Percentiles rank a stretch among this genome's conserved stretches.
Evolutionary conservation across 108 stramenopile species (phyloP).

Genomic region (Ochromonas danica): DNA sequence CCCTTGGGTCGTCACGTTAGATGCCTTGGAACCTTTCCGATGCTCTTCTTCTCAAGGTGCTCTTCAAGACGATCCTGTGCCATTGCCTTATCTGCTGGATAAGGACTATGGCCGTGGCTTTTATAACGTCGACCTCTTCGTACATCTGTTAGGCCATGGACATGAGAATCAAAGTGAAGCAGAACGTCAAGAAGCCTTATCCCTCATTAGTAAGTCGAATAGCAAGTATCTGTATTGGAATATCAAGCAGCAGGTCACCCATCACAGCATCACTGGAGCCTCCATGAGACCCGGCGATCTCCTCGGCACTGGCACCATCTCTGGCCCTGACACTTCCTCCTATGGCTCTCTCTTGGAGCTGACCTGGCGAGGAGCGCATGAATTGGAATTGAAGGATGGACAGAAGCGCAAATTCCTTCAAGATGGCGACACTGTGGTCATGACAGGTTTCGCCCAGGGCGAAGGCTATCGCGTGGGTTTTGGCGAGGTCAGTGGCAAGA

Average conservation of each 20-base stretch:
- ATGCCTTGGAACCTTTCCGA: constrained; percentile 73
- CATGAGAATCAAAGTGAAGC: background rate
- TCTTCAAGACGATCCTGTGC: constrained; percentile 58
- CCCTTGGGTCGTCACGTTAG: constrained; percentile 81
- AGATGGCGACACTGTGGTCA: constrained; percentile 78
- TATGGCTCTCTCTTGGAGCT: constrained; percentile 83
- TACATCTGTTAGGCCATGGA: constrained; percentile 64
- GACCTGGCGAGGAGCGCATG: constrained; percentile 74
- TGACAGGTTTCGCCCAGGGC: constrained; percentile 69
- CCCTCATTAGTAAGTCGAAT: constrained; percentile 69
- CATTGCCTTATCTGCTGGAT: constrained; percentile 71
- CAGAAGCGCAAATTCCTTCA: constrained; percentile 70
- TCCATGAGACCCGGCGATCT: constrained; percentile 79
- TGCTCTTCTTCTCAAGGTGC: constrained; percentile 54
- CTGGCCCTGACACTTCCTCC: constrained; percentile 59
- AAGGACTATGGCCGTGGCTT: constrained; percentile 46
- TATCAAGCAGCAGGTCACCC: constrained; percentile 77
- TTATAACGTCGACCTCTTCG: constrained; percentile 71
- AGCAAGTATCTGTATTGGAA: constrained; percentile 80
- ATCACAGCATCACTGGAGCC: constrained; percentile 86
- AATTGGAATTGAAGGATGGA: constrained; percentile 53
- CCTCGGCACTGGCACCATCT: constrained; percentile 80
- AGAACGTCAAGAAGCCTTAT: constrained; percentile 28
- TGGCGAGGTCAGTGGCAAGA: constrained; percentile 62
- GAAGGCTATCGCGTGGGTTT: constrained; percentile 63